These are phyloP conservation scores for barley (Hordeum vulgare) DNA, from an alignment of 176 grass and related monocot genomes.

Conservation along the genomic window DNA sequence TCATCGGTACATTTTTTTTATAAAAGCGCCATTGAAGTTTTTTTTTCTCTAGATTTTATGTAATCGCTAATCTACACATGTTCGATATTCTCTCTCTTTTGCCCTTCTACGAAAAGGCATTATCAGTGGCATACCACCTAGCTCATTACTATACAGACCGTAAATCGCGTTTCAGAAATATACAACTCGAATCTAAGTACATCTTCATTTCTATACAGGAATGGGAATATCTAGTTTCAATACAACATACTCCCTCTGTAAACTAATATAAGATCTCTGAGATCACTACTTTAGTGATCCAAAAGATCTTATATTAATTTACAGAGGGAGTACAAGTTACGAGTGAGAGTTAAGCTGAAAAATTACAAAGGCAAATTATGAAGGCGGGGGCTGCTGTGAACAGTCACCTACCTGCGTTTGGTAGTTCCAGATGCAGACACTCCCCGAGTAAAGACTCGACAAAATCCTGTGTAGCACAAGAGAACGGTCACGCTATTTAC, in stretches of 20 bases:
- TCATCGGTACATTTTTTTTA: neutral
- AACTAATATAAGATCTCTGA: too few species aligned
- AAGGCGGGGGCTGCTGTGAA: neutral
- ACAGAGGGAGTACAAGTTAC: too few species aligned
- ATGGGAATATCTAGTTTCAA: neutral
- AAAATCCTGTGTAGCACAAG: conserved; percentile 64
- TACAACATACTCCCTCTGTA: too few species aligned
- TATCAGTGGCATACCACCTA: neutral
- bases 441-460: conserved; percentile 90
- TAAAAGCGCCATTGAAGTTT: neutral
- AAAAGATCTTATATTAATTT: too few species aligned
- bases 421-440: conserved; percentile 97
- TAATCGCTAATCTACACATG: neutral
- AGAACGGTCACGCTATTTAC: neutral
- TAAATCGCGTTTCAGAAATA: neutral
- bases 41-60: conserved; percentile 13
- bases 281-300: too few species aligned
- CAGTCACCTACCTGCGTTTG: conserved; percentile 70
- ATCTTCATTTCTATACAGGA: neutral
- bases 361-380: neutral
- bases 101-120: neutral
- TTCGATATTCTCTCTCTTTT: neutral
- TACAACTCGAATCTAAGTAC: neutral
- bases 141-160: neutral
- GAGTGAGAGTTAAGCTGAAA: conserved; percentile 13